Evolutionary conservation across 140 eudicot genomes (phyloP).

Genomic region (Senecio squalidus): DNA sequence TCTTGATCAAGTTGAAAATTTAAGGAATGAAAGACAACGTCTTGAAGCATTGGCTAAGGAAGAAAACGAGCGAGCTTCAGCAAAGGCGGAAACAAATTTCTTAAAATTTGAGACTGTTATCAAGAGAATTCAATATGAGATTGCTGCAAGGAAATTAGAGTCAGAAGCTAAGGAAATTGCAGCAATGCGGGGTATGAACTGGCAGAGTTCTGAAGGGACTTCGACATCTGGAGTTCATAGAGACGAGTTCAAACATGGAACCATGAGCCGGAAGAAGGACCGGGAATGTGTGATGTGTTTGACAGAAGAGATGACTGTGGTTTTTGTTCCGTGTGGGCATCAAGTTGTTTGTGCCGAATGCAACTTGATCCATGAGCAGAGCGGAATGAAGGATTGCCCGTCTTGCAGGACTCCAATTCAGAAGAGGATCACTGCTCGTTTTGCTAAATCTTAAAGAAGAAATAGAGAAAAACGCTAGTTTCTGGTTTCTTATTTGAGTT

Average conservation of each 20-base stretch:
- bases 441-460: constrained; percentile 7
- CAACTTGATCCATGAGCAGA: constrained; percentile 45
- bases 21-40: neutral
- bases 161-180: constrained; percentile 30
- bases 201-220: too few relatives aligned
- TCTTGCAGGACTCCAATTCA: constrained; percentile 55
- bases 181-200: constrained; percentile 28
- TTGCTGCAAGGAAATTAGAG: constrained; percentile 30
- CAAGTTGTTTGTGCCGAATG: constrained; percentile 57
- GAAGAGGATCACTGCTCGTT: constrained; percentile 42
- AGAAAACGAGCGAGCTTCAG: neutral
- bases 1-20: neutral
- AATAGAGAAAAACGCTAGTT: neutral
- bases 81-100: constrained; percentile 1
- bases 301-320: constrained; percentile 47
- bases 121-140: constrained; percentile 26
- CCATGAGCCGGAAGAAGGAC: constrained; percentile 18
- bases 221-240: constrained; percentile 24
- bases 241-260: constrained; percentile 18
- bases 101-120: constrained; percentile 27
- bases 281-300: constrained; percentile 81
- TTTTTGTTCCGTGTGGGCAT: constrained; percentile 78
- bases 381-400: constrained; percentile 59
- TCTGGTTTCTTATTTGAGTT: neutral
- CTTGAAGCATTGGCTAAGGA: neutral